A percentile compares a stretch with the other conserved stretches of the same genome.
Evolutionary conservation across 2,329 filamentous ascomycete species (phyloP).

Genomic region (Cladosporium sp.): DNA sequence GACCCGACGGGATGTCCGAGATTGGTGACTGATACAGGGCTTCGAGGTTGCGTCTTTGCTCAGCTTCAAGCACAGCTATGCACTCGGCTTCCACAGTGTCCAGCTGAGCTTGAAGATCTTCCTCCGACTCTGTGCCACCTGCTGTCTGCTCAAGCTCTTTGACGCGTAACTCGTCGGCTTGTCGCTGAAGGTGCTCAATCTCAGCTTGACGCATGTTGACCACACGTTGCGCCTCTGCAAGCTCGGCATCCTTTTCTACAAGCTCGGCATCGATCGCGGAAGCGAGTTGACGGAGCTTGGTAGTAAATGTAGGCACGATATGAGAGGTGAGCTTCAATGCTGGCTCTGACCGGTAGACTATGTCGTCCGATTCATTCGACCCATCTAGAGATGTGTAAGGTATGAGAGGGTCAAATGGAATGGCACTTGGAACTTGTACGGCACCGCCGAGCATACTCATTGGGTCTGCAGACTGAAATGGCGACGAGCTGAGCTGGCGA

Average conservation of each 20-base stretch:
- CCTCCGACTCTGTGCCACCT: slow-evolving; percentile 37
- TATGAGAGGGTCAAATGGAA: slow-evolving; percentile 31
- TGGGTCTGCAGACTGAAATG: slow-evolving; percentile 39
- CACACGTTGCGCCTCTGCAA: slow-evolving; percentile 48
- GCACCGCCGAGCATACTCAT: slow-evolving; percentile 25
- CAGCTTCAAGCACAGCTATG: slow-evolving; percentile 45
- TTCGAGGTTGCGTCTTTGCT: slow-evolving; percentile 41
- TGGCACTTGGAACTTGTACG: slow-evolving; percentile 27
- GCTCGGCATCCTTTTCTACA: slow-evolving; percentile 65
- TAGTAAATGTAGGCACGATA: slow-evolving; percentile 58
- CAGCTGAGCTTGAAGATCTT: slow-evolving; percentile 36
- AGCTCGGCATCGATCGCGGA: slow-evolving; percentile 70
- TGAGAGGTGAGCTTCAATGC: slow-evolving; percentile 62
- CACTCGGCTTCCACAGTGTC: slow-evolving; percentile 44
- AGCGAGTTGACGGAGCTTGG: slow-evolving; percentile 46
- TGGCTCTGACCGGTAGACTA: slow-evolving; percentile 46
- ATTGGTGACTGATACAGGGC: slow-evolving; percentile 24
- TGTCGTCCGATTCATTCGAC: slow-evolving; percentile 31
- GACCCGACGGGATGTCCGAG: slow-evolving; percentile 40
- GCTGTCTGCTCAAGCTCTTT: slow-evolving; percentile 56
- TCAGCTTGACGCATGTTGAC: slow-evolving; percentile 65
- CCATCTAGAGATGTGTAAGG: slow-evolving; percentile 24
- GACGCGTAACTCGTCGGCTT: slow-evolving; percentile 50
- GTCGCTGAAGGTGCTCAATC: slow-evolving; percentile 58
- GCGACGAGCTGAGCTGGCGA: slow-evolving; percentile 73